These are phyloP conservation scores for Epichloe gansuensis DNA, from an alignment of 2,329 filamentous ascomycete species.

Conservation along the genomic window DNA sequence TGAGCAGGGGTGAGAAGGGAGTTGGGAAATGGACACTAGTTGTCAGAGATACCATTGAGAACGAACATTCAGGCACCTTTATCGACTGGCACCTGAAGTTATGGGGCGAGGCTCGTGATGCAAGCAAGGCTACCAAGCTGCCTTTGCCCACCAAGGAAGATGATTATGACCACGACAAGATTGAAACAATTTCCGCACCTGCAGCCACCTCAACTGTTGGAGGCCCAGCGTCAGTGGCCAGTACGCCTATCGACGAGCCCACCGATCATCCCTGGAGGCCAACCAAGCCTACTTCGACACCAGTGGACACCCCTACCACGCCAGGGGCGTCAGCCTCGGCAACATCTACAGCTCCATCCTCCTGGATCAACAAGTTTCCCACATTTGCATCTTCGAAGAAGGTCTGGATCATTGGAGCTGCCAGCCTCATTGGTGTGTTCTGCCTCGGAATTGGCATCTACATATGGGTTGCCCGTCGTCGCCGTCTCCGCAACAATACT, in stretches of 20 bases:
- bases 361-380: constrained; percentile 76
- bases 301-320: not conserved
- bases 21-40: constrained; percentile 84
- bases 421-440: constrained; percentile 76
- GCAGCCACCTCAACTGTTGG: constrained; percentile 31
- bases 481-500: constrained; percentile 58
- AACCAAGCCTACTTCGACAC: constrained; percentile 26
- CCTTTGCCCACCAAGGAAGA: constrained; percentile 76
- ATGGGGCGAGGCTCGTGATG: constrained; percentile 81
- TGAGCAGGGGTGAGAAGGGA: constrained; percentile 66
- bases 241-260: constrained; percentile 28
- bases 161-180: constrained; percentile 65
- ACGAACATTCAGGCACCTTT: constrained; percentile 65
- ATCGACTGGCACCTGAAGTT: constrained; percentile 88
- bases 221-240: constrained; percentile 30
- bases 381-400: constrained; percentile 79
- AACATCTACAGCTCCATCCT: constrained; percentile 32
- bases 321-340: not conserved
- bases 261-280: constrained; percentile 54
- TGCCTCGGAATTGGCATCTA: constrained; percentile 70
- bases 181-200: constrained; percentile 29
- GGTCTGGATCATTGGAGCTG: constrained; percentile 87
- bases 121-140: constrained; percentile 55
- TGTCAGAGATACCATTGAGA: constrained; percentile 71
- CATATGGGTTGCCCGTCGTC: constrained; percentile 66